phyloP scores from a whole-genome alignment of 805 yeast genomes.

The Starmerella vaccinii region DNA sequence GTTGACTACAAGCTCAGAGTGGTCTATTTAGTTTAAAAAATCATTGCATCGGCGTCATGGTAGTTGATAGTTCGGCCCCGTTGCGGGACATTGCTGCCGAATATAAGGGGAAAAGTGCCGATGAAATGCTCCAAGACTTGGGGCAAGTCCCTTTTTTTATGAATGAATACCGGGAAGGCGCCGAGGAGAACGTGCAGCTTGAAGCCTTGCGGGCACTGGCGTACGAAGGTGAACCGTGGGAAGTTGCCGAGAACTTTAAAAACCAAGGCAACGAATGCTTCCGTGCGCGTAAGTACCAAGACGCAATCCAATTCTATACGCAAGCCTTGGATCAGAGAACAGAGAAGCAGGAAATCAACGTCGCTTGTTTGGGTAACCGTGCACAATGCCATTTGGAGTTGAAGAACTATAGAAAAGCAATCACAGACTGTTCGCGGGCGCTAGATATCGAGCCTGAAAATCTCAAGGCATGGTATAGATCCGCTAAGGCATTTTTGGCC shows the following conservation, averaged over 20 bases:
- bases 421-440: constrained; percentile 73
- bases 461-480: constrained; percentile 74
- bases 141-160: constrained; percentile 87
- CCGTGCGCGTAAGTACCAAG: constrained; percentile 56
- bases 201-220: constrained; percentile 89
- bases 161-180: constrained; percentile 59
- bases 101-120: constrained; percentile 50
- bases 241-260: constrained; percentile 78
- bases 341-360: constrained; percentile 24
- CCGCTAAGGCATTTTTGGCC: constrained; percentile 67
- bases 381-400: constrained; percentile 88
- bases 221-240: constrained; percentile 92
- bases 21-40: too few relatives aligned
- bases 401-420: constrained; percentile 72
- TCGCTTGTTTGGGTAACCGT: constrained; percentile 63
- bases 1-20: not conserved
- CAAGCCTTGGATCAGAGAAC: constrained; percentile 61
- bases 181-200: constrained; percentile 49
- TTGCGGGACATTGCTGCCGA: constrained; percentile 22
- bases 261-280: constrained; percentile 87
- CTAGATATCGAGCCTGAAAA: constrained; percentile 49
- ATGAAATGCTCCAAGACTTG: constrained; percentile 65
- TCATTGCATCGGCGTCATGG: constrained; percentile 5
- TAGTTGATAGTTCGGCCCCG: constrained; percentile 19
- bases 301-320: constrained; percentile 69